Base-by-base conservation (phyloP, 75 land plant species). In the Adiantum capillusveneris region DNA sequence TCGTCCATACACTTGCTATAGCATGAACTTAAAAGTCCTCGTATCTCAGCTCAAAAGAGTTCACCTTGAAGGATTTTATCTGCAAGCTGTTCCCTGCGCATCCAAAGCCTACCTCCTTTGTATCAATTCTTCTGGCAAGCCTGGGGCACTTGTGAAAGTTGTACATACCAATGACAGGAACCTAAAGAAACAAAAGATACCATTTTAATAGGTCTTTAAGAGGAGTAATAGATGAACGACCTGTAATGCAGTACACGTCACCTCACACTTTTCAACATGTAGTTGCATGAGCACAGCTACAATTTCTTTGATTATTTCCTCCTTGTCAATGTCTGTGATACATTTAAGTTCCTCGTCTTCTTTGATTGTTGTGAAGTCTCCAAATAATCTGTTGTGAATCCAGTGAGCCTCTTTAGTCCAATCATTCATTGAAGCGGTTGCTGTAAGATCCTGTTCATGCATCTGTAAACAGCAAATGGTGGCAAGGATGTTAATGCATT, bases 121-220 rank as follows among this genome's bases (percentile, higher is more conserved):
- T 65, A 1, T 72, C 75, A 29, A 64, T 59, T 44, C 84, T 92
- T 42, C 65, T 61, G 29, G 85, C 56, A 12, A 93, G 58, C 43
- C 79, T 81, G 7, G 53, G 55, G 59, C 83, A 79, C 21, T 70
- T 63, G 50, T 93, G 90, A 65, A 79, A 85, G 20, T 96, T 75
- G 61, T 93, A 93, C 85, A 85, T 93, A 5, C 80, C 81, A 71
- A 93, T 85, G 49, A 83, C 85, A 14, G 96, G 90, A 43, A 93
- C 66, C 98, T 93, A 62, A 31, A 57, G 46, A 37, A 34, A 61
- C 49, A 11, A 0, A 27, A 57, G 29, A 25, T 13, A 31, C 1
- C 7, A 12, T 12, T 7, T 26, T 24, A n/a, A n/a, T n/a, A n/a
- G n/a, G n/a, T n/a, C n/a, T n/a, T n/a, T n/a, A n/a, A n/a, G n/a